Percentiles rank a stretch among this genome's conserved stretches.
Evolutionary conservation across 148 eudicot species (phyloP).

Genomic region (Spergularia bocconei): DNA sequence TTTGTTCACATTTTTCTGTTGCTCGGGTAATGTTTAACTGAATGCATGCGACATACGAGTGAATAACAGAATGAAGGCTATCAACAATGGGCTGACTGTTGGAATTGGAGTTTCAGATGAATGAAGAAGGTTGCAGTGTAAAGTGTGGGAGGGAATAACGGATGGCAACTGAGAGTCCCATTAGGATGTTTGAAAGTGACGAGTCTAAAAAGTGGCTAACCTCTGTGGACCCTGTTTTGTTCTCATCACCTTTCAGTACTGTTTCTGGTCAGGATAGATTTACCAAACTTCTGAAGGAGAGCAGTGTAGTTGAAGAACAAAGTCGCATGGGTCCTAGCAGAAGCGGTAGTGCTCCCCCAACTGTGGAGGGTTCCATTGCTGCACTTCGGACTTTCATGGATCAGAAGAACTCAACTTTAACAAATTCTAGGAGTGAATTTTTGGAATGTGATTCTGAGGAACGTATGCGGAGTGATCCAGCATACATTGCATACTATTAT

Average conservation of each 20-base stretch:
- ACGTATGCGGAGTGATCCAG: constrained; percentile 50
- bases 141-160: neutral
- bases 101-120: neutral
- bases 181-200: constrained; percentile 28
- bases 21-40: neutral
- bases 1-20: neutral
- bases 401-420: constrained; percentile 23
- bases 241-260: constrained; percentile 23
- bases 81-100: neutral
- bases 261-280: constrained; percentile 19
- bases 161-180: constrained; percentile 41
- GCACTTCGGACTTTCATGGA: constrained; percentile 32
- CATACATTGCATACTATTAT: constrained; percentile 52
- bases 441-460: constrained; percentile 41
- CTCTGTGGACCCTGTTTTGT: constrained; percentile 7
- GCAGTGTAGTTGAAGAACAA: constrained; percentile 21
- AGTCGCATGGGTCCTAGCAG: constrained; percentile 29
- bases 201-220: constrained; percentile 26
- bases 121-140: constrained; percentile 5
- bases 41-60: neutral
- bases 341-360: constrained; percentile 52
- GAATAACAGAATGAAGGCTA: neutral
- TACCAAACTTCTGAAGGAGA: constrained; percentile 19
- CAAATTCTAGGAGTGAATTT: constrained; percentile 18
- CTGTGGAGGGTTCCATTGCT: constrained; percentile 35